Conservation (phyloP, 805 yeast species). For the Kazachstania viticola region DNA sequence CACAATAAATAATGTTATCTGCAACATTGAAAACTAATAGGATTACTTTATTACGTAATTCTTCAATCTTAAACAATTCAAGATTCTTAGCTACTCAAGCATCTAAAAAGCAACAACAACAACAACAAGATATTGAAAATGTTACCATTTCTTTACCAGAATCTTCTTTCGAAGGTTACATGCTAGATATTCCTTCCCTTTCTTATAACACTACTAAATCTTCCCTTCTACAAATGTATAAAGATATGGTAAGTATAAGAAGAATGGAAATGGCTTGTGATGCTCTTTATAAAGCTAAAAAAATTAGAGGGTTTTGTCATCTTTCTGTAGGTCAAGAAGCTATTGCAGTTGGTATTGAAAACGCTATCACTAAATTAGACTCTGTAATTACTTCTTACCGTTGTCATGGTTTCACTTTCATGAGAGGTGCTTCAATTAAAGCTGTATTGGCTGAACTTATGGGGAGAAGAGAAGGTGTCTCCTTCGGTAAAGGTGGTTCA, state of each 20-base stretch:
- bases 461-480: conserved; percentile 93
- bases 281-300: conserved; percentile 95
- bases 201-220: conserved; percentile 71
- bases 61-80: too few relatives aligned
- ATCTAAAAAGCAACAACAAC: too few relatives aligned
- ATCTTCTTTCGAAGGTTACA: conserved; percentile 74
- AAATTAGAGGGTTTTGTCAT: conserved; percentile 98
- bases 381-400: conserved; percentile 93
- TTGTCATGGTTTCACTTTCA: conserved; percentile 96
- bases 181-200: conserved; percentile 62
- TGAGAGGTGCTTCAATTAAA: conserved; percentile 90
- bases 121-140: conserved; percentile 20
- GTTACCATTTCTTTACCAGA: conserved; percentile 59
- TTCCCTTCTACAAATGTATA: conserved; percentile 81
- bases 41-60: too few relatives aligned
- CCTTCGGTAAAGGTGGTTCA: conserved; percentile 98
- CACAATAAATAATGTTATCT: too few relatives aligned
- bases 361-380: conserved; percentile 78
- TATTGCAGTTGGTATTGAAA: conserved; percentile 95
- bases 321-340: conserved; percentile 98
- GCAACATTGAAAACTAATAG: too few relatives aligned
- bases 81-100: too few relatives aligned
- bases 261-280: conserved; percentile 99
- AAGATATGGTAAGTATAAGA: conserved; percentile 87
- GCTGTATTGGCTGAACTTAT: conserved; percentile 88